Conservation (phyloP, 2,329 filamentous ascomycete genomes). For the Arthrobotrys megalospora region DNA sequence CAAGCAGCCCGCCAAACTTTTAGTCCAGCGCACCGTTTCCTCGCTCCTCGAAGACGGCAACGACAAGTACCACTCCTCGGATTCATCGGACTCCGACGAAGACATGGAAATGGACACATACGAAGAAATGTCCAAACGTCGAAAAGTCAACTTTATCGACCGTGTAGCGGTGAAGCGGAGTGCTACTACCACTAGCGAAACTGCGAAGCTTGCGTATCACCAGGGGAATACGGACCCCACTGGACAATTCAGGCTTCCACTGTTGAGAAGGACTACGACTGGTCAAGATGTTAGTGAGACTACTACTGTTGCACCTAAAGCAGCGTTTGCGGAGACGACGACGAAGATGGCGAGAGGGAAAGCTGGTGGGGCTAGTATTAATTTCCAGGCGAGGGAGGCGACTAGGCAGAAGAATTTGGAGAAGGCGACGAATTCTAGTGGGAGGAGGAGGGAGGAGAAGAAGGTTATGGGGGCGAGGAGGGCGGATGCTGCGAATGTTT, state of each 20-base stretch:
- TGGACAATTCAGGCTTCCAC: slow-evolving; percentile 77
- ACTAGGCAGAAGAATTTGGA: slow-evolving; percentile 61
- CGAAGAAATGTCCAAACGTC: slow-evolving; percentile 62
- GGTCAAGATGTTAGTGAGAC: slow-evolving; percentile 68
- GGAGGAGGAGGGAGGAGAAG: slow-evolving; percentile 71
- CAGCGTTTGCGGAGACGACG: slow-evolving; percentile 65
- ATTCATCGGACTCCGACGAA: slow-evolving; percentile 57
- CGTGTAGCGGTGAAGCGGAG: slow-evolving; percentile 79
- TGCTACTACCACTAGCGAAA: slow-evolving; percentile 65
- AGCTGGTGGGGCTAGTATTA: slow-evolving; percentile 47
- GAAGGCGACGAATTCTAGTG: slow-evolving; percentile 60
- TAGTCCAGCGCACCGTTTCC: slow-evolving; percentile 49
- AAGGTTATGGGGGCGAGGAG: slow-evolving; percentile 75
- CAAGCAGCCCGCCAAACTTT: slow-evolving; percentile 36
- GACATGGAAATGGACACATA: slow-evolving; percentile 54
- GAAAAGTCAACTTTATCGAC: slow-evolving; percentile 74
- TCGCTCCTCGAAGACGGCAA: slow-evolving; percentile 46
- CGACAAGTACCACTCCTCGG: slow-evolving; percentile 19
- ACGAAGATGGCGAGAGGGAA: slow-evolving; percentile 62
- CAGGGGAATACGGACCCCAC: slow-evolving; percentile 67
- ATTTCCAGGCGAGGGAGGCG: slow-evolving; percentile 50
- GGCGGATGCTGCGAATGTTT: slow-evolving; percentile 68
- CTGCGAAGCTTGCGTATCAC: slow-evolving; percentile 73
- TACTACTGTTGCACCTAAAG: slow-evolving; percentile 64
- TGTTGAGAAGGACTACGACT: slow-evolving; percentile 78